phyloP scores from a whole-genome alignment of 192 early-diverging fungal genomes.

The Coemansia sp. region DNA sequence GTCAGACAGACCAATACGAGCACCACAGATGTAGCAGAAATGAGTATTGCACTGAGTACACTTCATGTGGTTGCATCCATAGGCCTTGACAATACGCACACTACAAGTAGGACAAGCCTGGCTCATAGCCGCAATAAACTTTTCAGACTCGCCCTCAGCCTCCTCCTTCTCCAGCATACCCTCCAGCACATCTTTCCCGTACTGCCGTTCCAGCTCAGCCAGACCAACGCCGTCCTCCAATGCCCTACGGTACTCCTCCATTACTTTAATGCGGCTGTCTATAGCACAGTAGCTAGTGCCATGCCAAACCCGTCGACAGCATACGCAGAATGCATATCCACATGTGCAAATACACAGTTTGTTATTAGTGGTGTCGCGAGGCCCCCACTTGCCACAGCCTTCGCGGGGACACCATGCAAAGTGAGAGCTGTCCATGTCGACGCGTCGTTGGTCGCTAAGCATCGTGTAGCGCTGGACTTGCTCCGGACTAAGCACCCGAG shows the following conservation, averaged over 20 bases:
- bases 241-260: conserved; percentile 15
- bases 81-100: conserved; percentile 18
- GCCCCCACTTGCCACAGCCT: conserved; percentile 17
- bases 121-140: neutral
- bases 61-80: conserved; percentile 38
- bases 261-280: neutral
- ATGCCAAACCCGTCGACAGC: conserved; percentile 31
- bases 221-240: neutral
- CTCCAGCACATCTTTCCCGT: conserved; percentile 13
- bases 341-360: conserved; percentile 20
- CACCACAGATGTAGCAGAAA: conserved; percentile 37
- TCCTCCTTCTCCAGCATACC: conserved; percentile 10
- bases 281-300: conserved; percentile 25
- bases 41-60: conserved; percentile 26
- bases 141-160: neutral
- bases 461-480: conserved; percentile 3
- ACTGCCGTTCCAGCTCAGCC: conserved; percentile 15
- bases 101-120: conserved; percentile 27
- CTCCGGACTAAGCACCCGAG: neutral
- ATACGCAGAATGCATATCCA: conserved; percentile 27
- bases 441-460: conserved; percentile 18
- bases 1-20: neutral
- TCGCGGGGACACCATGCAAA: conserved; percentile 26
- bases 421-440: conserved; percentile 14
- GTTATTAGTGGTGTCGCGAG: neutral